These are phyloP conservation scores for Arthrobotrys pseudoclavata DNA, from an alignment of 2,329 filamentous ascomycete genomes.

Conservation along the genomic window DNA sequence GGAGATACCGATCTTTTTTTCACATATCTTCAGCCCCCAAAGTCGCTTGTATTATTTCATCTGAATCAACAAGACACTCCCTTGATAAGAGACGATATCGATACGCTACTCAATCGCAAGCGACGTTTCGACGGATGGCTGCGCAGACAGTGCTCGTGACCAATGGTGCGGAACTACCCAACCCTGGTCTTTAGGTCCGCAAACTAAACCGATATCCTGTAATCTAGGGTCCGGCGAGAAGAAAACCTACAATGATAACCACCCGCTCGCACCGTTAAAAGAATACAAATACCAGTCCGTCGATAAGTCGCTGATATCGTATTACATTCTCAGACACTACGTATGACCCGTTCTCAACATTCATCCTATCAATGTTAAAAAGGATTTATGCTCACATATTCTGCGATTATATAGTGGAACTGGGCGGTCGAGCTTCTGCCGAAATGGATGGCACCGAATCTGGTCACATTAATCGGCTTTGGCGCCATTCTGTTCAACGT, in stretches of 20 bases:
- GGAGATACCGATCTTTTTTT: neutral
- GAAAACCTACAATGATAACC: slow-evolving; percentile 65
- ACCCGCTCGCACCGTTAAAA: slow-evolving; percentile 90
- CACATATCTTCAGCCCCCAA: neutral
- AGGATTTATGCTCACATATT: slow-evolving; percentile 13
- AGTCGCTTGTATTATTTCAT: neutral
- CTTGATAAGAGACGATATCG: neutral
- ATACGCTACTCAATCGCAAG: slow-evolving; percentile 1
- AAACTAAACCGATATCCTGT: slow-evolving; percentile 19
- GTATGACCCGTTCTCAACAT: slow-evolving; percentile 71
- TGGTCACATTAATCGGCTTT: slow-evolving; percentile 96
- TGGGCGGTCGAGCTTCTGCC: slow-evolving; percentile 91
- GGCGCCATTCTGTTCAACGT: slow-evolving; percentile 92
- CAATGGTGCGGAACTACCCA: slow-evolving; percentile 41
- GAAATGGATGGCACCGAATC: slow-evolving; percentile 96
- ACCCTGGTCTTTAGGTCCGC: slow-evolving; percentile 1
- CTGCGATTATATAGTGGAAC: slow-evolving; percentile 80
- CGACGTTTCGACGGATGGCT: slow-evolving; percentile 38
- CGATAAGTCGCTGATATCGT: slow-evolving; percentile 92
- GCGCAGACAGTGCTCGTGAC: slow-evolving; percentile 47
- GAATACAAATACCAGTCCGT: slow-evolving; percentile 98
- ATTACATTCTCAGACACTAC: slow-evolving; percentile 94
- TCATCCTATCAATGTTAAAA: neutral
- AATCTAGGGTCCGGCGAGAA: slow-evolving; percentile 43
- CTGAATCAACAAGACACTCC: slow-evolving; percentile 10